Conservation (phyloP, 371 early-diverging fungal genomes). For the Mortierella sp. region DNA sequence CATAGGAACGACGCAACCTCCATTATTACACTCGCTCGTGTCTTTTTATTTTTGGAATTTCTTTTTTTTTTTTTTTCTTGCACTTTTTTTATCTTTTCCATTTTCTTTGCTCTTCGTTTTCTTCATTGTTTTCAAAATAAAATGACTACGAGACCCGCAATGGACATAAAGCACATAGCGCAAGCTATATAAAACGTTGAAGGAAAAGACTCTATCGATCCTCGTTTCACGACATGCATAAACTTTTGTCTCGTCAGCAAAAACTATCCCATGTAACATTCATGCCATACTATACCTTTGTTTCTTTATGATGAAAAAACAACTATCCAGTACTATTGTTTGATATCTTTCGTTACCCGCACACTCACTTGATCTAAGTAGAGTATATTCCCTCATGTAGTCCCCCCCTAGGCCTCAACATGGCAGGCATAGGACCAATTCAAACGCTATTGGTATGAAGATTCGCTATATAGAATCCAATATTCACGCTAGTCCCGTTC, state of each 20-base stretch:
- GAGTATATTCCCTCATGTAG: neutral
- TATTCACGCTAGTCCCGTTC: neutral
- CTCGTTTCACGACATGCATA: slow-evolving; percentile 9
- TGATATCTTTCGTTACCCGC: neutral
- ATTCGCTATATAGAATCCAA: neutral
- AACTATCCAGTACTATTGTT: neutral
- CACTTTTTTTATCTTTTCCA: neutral
- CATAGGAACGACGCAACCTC: neutral
- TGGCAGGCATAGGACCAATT: neutral
- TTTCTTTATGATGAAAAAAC: neutral
- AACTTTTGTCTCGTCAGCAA: slow-evolving; percentile 6
- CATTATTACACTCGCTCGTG: neutral
- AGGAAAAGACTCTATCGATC: slow-evolving; percentile 7
- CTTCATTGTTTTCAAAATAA: slow-evolving; percentile 31
- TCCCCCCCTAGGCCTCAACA: no score
- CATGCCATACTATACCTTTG: neutral
- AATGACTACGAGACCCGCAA: slow-evolving; percentile 28
- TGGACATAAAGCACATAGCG: slow-evolving; percentile 10
- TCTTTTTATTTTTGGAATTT: neutral
- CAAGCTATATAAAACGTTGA: slow-evolving; percentile 9
- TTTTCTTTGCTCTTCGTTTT: neutral
- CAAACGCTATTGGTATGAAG: neutral
- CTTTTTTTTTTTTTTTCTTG: neutral
- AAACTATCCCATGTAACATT: neutral
- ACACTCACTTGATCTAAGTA: neutral